Conservation (phyloP, 108 stramenopile genomes). For the Cylindrotheca fusiformis region DNA sequence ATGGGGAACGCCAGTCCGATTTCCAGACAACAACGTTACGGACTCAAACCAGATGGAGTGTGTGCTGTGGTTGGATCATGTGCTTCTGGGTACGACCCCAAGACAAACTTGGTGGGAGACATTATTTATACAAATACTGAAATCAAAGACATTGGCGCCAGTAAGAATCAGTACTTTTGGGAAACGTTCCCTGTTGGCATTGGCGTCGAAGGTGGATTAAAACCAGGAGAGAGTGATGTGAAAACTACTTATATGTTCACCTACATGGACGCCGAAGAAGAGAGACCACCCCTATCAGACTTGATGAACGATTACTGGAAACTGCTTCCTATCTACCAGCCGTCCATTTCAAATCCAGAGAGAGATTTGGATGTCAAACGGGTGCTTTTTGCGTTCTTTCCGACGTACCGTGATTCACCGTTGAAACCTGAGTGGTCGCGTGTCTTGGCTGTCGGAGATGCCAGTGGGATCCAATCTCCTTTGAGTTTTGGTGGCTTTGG, state of each 20-base stretch:
- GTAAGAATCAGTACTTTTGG: conserved; percentile 90
- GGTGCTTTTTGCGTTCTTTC: conserved; percentile 90
- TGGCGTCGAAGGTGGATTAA: conserved; percentile 60
- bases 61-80: conserved; percentile 89
- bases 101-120: conserved; percentile 79
- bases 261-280: conserved; percentile 85
- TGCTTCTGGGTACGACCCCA: conserved; percentile 78
- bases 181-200: conserved; percentile 93
- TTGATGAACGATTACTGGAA: conserved; percentile 95
- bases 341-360: conserved; percentile 66
- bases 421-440: conserved; percentile 79
- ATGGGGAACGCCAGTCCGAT: conserved; percentile 94
- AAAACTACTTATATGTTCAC: conserved; percentile 83
- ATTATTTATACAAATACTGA: conserved; percentile 91
- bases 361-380: conserved; percentile 80
- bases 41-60: conserved; percentile 83
- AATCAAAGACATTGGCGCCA: conserved; percentile 50
- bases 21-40: conserved; percentile 77
- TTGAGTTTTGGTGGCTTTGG: conserved; percentile 97
- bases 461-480: conserved; percentile 92
- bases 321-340: conserved; percentile 82
- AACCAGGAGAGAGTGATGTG: conserved; percentile 61
- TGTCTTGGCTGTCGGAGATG: conserved; percentile 83
- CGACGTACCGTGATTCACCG: conserved; percentile 92
- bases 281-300: conserved; percentile 61